Base-by-base conservation (phyloP, 1,139 yeast genomes). In the Sugiyamaella grinbergsii region DNA sequence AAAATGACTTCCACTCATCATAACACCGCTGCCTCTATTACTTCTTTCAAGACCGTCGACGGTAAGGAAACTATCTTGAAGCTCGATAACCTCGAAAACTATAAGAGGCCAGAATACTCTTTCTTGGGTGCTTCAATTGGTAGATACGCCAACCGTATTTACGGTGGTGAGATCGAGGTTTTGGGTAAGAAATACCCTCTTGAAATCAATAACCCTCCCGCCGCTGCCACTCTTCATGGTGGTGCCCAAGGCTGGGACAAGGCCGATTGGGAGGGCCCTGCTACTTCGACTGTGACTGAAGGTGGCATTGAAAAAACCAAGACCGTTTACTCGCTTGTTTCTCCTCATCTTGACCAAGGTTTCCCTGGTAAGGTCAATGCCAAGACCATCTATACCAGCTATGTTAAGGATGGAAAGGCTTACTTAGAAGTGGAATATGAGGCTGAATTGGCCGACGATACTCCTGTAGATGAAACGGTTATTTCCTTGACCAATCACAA, bases 81-180 rank as follows among this genome's bases (percentile, higher is more conserved):
- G 39, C 63, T 62, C 47, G 57, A 59, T 40, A 62, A 63, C 52
- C 47, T 41, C 43, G 58, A 53, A 43, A 60, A 64, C 53, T 64
- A 64, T 52, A 41, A 49, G 33, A 43, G 48, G 23, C 56, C 57
- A n/a, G 28, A 70, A 28, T 76, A 79, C 62, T 80, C 81, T 16
- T 81, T 71, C 62, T 74, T 81, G 54, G 87, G 86, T 34, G 78
- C 85, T 33, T 78, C 84, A 18, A 76, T 82, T 33, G 89, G 89
- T 20, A 73, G 88, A 49, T 77, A 72, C 52, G 86, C 87, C 51
- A 83, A 83, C 65, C 72, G 89, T 56, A 76, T 83, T 51, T 69
- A 73, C 28, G 71, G 72, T 24, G 83, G 80, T 20, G 58, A 63
- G 49, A 72, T 81, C 57, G 56, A 60, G 20, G 59, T 80, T 18